Base-by-base conservation (phyloP, 2,329 filamentous ascomycete genomes). In the Pezicula carpinea region DNA sequence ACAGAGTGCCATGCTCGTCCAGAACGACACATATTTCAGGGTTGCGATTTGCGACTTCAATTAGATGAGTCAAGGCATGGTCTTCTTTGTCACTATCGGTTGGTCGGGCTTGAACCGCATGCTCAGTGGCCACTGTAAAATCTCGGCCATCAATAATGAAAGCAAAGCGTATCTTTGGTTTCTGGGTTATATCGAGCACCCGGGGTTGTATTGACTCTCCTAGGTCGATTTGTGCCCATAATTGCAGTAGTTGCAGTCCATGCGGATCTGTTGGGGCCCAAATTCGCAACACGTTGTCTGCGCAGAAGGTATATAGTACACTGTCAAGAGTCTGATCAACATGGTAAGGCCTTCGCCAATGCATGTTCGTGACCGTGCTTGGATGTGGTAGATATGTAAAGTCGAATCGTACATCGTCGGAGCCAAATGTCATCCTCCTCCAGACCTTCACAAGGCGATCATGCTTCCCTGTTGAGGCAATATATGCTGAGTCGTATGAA, bases 371-470 rank as follows among this genome's bases (percentile, higher is more conserved):
- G n/a, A 99, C 82, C 1, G 84, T 69, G 21, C 79, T 75, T 1
- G 89, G 88, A 64, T 99, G 93, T n/a, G 83, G 75, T 2, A 99
- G 80, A 66, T 97, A 97, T 22, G 84, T 83, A 59, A 95, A 84
- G 59, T 97, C 92, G 66, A 97, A 97, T 47, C 87, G 79, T 33
- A 89, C 85, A 56, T 95, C 86, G 48, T 89, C 85, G 1, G 82
- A 78, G 13, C 89, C 89, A 62, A 92, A 96, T 7, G 86, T 87
- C 19, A 95, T 72, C 44, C 92, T 80, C 53, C 90, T 82, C 93
- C 95, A 99, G 58, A 97, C 79, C 69, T 99, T 97, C 55, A 95
- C 83, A 17, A 97, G 71, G 43, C 85, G 78, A 65, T 97, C 93
- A 62, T 88, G 81, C 42, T 76, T 72, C 35, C 89, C 87, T 11